Conservation (phyloP, 1,139 yeast genomes). For the Spathaspora sp. region DNA sequence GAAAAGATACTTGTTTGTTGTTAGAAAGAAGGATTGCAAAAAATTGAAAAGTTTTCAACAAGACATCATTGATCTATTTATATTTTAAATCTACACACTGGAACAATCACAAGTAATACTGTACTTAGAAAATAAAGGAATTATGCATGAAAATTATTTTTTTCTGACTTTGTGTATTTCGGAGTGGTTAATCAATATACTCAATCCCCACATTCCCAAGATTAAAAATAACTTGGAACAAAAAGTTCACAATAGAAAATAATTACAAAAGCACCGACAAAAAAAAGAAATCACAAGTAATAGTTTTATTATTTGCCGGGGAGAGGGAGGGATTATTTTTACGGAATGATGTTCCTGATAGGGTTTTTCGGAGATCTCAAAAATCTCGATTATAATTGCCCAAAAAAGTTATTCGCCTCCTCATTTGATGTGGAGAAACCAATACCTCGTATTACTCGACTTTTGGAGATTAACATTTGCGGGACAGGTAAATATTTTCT, state of each 20-base stretch:
- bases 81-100: neutral
- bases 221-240: conserved; percentile 1
- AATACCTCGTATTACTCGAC: too few relatives aligned
- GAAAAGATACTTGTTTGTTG: neutral
- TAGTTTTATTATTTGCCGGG: neutral
- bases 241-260: neutral
- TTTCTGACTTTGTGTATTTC: neutral
- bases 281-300: neutral
- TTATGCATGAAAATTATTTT: neutral
- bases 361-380: neutral
- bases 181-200: neutral
- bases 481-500: neutral
- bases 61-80: conserved; percentile 2
- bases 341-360: neutral
- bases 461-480: too few relatives aligned
- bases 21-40: conserved; percentile 2
- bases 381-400: neutral
- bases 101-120: too few relatives aligned
- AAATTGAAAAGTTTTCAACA: neutral
- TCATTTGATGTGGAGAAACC: neutral
- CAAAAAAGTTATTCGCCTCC: neutral
- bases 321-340: neutral
- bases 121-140: conserved; percentile 1
- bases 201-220: conserved; percentile 1
- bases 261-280: neutral